These are phyloP conservation scores for Chalciporus pseudorubinellus DNA, from an alignment of 768 basidiomycete genomes.

Conservation along the genomic window DNA sequence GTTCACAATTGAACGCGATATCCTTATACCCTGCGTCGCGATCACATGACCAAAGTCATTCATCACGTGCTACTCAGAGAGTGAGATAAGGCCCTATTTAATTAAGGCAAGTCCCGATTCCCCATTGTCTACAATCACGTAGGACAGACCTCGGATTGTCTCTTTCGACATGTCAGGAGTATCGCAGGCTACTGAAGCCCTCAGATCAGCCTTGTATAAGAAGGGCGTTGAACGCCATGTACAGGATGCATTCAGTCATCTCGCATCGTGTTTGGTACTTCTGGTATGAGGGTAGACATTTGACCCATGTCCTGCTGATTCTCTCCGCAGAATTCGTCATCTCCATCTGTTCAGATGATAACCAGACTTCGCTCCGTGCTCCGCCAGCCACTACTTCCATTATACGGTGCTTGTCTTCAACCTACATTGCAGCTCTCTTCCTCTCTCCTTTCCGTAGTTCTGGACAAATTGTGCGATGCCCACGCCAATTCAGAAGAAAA, in stretches of 20 bases:
- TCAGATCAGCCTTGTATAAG: conserved; percentile 32
- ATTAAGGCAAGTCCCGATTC: too few species aligned
- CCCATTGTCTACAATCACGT: too few species aligned
- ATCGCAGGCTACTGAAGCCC: conserved; percentile 27
- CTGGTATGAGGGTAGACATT: conserved; percentile 36
- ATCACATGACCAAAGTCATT: conserved; percentile 31
- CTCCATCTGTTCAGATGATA: conserved; percentile 37
- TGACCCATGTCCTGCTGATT: not conserved
- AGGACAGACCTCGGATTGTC: not conserved
- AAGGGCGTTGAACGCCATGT: conserved; percentile 29
- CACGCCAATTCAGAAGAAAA: conserved; percentile 18
- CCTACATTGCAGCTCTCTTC: conserved; percentile 42
- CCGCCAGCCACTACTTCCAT: conserved; percentile 41
- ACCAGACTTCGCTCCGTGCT: conserved; percentile 40
- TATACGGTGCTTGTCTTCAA: conserved; percentile 41
- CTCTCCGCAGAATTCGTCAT: conserved; percentile 36
- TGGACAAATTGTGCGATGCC: conserved; percentile 37
- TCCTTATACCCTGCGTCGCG: conserved; percentile 16
- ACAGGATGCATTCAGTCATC: conserved; percentile 36
- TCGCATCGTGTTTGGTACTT: conserved; percentile 42
- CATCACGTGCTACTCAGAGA: conserved; percentile 25
- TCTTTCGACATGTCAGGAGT: conserved; percentile 23
- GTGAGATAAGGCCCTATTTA: too few species aligned
- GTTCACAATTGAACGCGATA: conserved; percentile 1
- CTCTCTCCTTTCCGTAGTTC: conserved; percentile 39